phyloP scores from a whole-genome alignment of 2,329 filamentous ascomycete species.

The Fusarium sp. region DNA sequence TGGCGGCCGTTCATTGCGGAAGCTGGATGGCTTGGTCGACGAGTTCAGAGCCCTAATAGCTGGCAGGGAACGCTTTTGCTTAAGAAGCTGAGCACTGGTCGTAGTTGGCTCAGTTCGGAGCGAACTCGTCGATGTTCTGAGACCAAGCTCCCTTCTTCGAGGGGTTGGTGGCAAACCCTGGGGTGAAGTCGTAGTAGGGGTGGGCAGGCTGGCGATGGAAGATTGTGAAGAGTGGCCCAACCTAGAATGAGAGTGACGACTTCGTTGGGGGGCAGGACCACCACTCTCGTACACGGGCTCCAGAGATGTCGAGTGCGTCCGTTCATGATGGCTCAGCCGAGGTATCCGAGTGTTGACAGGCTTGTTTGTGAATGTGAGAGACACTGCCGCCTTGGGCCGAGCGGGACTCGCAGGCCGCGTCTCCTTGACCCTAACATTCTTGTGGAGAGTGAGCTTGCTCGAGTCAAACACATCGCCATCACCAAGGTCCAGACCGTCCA shows the following conservation, averaged over 20 bases:
- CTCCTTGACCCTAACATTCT: constrained; percentile 90
- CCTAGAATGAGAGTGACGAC: constrained; percentile 73
- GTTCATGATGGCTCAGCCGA: constrained; percentile 77
- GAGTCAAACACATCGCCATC: constrained; percentile 85
- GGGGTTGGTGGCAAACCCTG: constrained; percentile 70
- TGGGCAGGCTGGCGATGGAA: constrained; percentile 73
- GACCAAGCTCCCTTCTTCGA: constrained; percentile 68
- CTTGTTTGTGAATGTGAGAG: constrained; percentile 92
- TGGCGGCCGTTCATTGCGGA: constrained; percentile 68
- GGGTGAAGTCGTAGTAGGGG: constrained; percentile 68
- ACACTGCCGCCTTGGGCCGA: constrained; percentile 80
- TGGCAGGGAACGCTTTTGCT: constrained; percentile 74
- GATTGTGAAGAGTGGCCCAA: constrained; percentile 77
- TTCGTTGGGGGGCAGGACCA: constrained; percentile 71
- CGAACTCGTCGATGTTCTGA: constrained; percentile 65
- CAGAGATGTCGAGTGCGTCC: constrained; percentile 77
- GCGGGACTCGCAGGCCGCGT: constrained; percentile 75
- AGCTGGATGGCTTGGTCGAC: constrained; percentile 60
- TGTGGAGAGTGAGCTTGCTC: constrained; percentile 85
- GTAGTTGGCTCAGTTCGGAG: constrained; percentile 72
- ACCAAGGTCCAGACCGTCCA: constrained; percentile 88
- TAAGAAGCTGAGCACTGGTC: constrained; percentile 73
- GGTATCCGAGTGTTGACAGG: constrained; percentile 78
- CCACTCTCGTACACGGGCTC: constrained; percentile 94
- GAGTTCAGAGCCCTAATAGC: constrained; percentile 66